Base-by-base conservation (phyloP, 2,329 filamentous ascomycete genomes). In the Xylaria digitata region DNA sequence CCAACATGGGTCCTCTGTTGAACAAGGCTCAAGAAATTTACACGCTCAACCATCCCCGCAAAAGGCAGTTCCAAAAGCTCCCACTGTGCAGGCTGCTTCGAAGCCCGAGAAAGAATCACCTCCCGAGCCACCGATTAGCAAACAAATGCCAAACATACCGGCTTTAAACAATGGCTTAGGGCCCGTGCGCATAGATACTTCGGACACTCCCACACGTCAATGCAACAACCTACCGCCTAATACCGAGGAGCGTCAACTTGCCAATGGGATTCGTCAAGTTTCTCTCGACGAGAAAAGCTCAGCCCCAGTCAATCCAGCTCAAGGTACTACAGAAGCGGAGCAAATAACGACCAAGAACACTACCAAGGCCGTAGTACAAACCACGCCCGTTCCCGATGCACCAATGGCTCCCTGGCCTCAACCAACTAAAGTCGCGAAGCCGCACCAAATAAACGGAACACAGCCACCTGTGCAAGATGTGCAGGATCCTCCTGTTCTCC, bases 61-160 rank as follows among this genome's bases (percentile, higher is more conserved):
- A 13, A 59, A 55, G 11, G 6, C 11, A 46, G 6, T 54, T 19
- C 15, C 40, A 62, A 46, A 37, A 11, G 6, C 53, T 50, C 23
- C 61, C 40, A 49, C 34, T 46, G 30, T 48, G n/a, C 61, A 61
- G 7, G 19, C 42, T 50, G 21, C 40, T 23, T 32, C n/a, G 19
- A 66, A 32, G n/a, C 57, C 57, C 30, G 3, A 19, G 2, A 67
- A 69, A 6, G 54, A 19, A n/a, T 42, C 34, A 21, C 32, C 34
- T 43, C 34, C 42, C 37, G 42, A 59, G n/a, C 17, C 43, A 46
- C 43, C 50, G 43, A 45, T 17, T 2, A 52, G 23, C 49, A 63
- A 63, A 58, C 55, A 63, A 46, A 52, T 30, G 30, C 19, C 37
- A 50, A 42, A 59, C 42, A 48, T 17, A 37, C 23, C 56, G 15